Evolutionary conservation across 177 flowering plant species (phyloP), one percentile per base, ranked within the genome.

Genomic region (Vitis hybrid): DNA sequence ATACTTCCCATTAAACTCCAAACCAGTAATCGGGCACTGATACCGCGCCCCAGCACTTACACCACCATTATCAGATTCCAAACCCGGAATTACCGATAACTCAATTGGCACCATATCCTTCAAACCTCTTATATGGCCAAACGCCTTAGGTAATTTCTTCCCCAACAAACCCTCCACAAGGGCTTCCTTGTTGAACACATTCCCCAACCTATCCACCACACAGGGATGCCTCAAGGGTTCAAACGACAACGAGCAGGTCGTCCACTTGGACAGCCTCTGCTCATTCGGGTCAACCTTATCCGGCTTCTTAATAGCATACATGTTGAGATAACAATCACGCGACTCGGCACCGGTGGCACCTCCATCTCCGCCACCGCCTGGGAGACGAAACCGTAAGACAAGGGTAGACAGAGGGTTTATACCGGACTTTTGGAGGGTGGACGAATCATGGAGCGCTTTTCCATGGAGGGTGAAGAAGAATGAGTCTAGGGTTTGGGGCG

Each of bases 291-390:
- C 99, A 4, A 88, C 93, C 75, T 92, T 94, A 60, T 95, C 99
- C 49, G 98, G 99, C 77, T 94, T 92, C 76, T 87, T 90, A 60
- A 67, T 79, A 0, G 98, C 96, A 69, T 94, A 95, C 99, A 95
- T 95, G 63, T 95, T 94, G 75, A 95, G 93, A 68, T 92, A 94
- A 65, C 99, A 95, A 71, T 95, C 99, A 8, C 99, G 85, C 2
- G 99, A 95, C 76, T 94, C 99, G 1, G 99, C 99, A 5, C 99
- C 88, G 1, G 99, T 95, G 44, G 98, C 87, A 14, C 97, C 98
- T 31, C 98, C 98, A 79, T 95, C 98, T 7, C 99, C 98, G 2
- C 97, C 98, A 5, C 99, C 99, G 2, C 97, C 98, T 3, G 1
- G 66, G 61, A 79, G 75, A 17, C 89, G 86, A 57, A 75, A 17